Evolutionary conservation across 345 rosid genomes (phyloP).

Genomic region (Leavenworthia alabamica): DNA sequence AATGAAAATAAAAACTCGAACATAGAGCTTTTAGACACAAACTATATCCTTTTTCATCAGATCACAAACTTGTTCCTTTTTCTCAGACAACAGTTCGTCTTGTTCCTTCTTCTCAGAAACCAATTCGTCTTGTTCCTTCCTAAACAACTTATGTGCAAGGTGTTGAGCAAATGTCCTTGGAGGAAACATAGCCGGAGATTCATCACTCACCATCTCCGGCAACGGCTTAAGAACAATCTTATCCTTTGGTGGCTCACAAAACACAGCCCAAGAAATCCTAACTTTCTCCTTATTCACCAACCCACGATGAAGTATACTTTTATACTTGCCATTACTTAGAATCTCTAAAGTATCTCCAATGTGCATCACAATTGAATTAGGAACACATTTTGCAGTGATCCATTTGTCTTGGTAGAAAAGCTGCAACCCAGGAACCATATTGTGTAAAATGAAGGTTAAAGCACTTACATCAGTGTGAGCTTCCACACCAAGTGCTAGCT

Average conservation of each 20-base stretch:
- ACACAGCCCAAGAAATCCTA: conserved; percentile 93
- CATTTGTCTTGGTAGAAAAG: conserved; percentile 75
- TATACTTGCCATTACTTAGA: conserved; percentile 84
- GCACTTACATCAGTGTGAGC: conserved; percentile 94
- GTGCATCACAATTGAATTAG: conserved; percentile 90
- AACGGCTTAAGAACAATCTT: conserved; percentile 82
- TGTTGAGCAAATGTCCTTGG: conserved; percentile 92
- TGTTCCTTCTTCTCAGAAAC: conserved; percentile 40
- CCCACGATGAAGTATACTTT: conserved; percentile 91
- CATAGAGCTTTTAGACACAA: not conserved
- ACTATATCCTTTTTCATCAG: not conserved
- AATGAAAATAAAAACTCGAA: not conserved
- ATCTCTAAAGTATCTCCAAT: conserved; percentile 89
- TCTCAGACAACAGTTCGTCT: conserved; percentile 30
- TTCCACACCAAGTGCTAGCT: conserved; percentile 94
- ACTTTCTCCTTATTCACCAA: conserved; percentile 93
- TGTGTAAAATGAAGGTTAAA: conserved; percentile 93
- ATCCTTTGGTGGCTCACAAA: conserved; percentile 94
- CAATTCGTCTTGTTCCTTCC: conserved; percentile 45
- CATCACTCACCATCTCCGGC: conserved; percentile 54
- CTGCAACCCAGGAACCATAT: conserved; percentile 96
- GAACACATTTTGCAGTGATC: conserved; percentile 88
- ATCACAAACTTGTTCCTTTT: not conserved
- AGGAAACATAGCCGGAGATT: conserved; percentile 70
- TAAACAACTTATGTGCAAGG: conserved; percentile 71